Evolutionary conservation across 148 eudicot genomes (phyloP).

Genomic region (Cornus controversa): DNA sequence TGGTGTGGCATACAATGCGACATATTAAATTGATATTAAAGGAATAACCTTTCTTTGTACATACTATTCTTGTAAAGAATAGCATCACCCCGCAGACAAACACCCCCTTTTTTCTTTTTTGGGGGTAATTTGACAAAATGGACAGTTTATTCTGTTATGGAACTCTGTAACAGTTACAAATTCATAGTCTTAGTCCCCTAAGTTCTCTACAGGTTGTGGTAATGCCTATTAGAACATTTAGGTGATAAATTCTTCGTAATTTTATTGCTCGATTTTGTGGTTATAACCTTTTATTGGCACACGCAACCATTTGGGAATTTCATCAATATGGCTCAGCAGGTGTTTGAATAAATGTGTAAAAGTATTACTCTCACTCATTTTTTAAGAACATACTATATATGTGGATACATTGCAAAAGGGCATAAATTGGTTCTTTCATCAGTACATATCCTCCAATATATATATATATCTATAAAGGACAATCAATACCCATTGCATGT

Average conservation of each 20-base stretch:
- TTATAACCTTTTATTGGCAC: too few species aligned
- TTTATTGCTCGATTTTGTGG: not conserved
- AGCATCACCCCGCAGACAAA: not conserved
- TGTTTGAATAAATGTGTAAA: not conserved
- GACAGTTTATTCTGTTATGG: not conserved
- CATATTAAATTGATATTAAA: too few species aligned
- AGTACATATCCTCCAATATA: too few species aligned
- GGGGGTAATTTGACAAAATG: not conserved
- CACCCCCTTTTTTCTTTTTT: not conserved
- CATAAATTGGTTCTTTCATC: too few species aligned
- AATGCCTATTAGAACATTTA: not conserved
- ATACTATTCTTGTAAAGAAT: not conserved
- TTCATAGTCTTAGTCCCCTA: too few species aligned
- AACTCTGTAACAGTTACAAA: not conserved
- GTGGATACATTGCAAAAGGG: too few species aligned
- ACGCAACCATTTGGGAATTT: not conserved
- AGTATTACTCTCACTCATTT: not conserved
- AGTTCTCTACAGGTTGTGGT: not conserved
- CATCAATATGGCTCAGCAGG: not conserved
- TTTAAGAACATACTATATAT: too few species aligned
- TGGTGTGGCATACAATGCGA: too few species aligned
- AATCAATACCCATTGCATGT: too few species aligned
- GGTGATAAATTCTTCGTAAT: not conserved
- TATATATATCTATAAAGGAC: too few species aligned
- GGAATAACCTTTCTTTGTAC: too few species aligned